Conservation (phyloP, 2,329 filamentous ascomycete genomes). For the Pseudogymnoascus sp. region DNA sequence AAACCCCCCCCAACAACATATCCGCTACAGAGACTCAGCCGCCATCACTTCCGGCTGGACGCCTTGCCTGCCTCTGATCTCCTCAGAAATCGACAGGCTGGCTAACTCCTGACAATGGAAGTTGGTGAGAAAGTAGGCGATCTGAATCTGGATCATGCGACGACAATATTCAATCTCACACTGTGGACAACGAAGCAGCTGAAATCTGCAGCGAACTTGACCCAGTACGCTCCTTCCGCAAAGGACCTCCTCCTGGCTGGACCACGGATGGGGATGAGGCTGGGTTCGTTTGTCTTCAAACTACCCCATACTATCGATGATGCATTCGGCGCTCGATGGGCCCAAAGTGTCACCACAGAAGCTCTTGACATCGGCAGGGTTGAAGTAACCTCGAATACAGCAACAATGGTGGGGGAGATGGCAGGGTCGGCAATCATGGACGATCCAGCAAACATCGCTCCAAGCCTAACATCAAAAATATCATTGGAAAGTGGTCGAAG, state of each 20-base stretch:
- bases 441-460: constrained; percentile 36
- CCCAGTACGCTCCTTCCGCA: constrained; percentile 55
- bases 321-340: constrained; percentile 42
- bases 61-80: neutral
- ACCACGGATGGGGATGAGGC: constrained; percentile 62
- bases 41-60: neutral
- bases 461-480: constrained; percentile 40
- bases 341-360: constrained; percentile 53
- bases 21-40: neutral
- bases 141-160: neutral
- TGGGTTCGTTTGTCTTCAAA: constrained; percentile 57
- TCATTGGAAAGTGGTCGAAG: constrained; percentile 57
- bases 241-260: constrained; percentile 63
- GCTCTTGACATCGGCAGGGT: constrained; percentile 34
- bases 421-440: constrained; percentile 23
- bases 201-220: constrained; percentile 39
- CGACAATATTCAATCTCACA: neutral
- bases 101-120: neutral
- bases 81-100: neutral
- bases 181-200: constrained; percentile 3
- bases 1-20: neutral
- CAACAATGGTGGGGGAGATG: constrained; percentile 32
- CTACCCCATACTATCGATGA: constrained; percentile 53
- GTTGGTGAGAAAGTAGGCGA: neutral
- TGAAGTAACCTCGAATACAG: constrained; percentile 18